Base-by-base conservation (phyloP, 2,329 filamentous ascomycete species). In the Mycocentrospora acerina region DNA sequence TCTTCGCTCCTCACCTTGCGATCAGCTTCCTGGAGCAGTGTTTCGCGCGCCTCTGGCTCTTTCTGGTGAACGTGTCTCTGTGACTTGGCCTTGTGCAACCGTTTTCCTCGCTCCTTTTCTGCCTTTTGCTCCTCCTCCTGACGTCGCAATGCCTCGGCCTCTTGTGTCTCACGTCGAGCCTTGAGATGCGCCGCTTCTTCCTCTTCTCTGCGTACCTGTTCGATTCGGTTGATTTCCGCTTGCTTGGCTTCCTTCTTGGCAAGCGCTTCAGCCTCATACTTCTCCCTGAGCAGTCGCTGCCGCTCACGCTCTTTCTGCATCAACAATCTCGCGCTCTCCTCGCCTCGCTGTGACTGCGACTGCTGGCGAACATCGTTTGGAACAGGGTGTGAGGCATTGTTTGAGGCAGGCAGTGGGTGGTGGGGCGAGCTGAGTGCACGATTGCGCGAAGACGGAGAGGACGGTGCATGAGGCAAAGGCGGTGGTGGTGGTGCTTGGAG, bases 291-390 rank as follows among this genome's bases (percentile, higher is more conserved):
- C 35, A 55, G 44, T 7, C 54, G 53, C 46, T 66, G 60, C 29
- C 59, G 51, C 41, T 63, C 59, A 14, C 48, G 47, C 34, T 66
- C 63, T 17, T 47, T 59, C 27, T 59, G 55, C 37, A 69, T 46
- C 7, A 67, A 34, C 33, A 57, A 44, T 27, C 59, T 55, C 15
- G 64, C 64, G 36, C 63, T 57, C 11, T 66, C 62, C 19, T 61
- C 53, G 19, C 59, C 48, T n/a, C 39, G 28, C 32, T 60, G 40
- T 24, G 45, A 44, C 12, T 52, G 58, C 35, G 51, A 45, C 13
- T 46, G 59, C 40, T 53, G 50, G n/a, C 43, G 46, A 13, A 40
- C 35, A 12, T 44, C 44, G 25, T 40, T 46, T 7, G 53, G 46
- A 17, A 48, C 49, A 4, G 46, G 40, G 8, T 53, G 51, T 3